Conservation (phyloP, 176 grass and related monocot genomes). For the Elaeis guineensis region DNA sequence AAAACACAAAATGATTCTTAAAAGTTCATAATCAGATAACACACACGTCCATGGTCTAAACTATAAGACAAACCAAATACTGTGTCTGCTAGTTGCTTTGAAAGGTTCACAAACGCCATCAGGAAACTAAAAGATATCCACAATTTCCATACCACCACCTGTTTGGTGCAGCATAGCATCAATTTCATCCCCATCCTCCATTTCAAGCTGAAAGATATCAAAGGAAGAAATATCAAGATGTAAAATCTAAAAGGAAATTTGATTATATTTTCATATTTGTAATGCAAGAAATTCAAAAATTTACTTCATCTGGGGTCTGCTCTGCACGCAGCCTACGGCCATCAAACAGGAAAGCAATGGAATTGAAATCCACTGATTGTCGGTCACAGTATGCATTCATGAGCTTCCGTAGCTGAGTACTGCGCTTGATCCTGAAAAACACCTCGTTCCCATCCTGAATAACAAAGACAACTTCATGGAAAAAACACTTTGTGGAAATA, state of each 20-base stretch:
- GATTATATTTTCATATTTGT: not conserved
- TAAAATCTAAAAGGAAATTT: not conserved
- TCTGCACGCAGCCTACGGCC: not conserved
- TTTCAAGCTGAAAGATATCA: not conserved
- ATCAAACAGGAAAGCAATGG: conserved; percentile 1
- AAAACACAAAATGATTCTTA: too few relatives aligned
- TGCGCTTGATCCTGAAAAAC: not conserved
- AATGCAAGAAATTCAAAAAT: not conserved
- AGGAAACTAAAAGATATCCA: not conserved
- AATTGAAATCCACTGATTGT: conserved; percentile 1
- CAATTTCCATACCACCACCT: not conserved
- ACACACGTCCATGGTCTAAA: too few relatives aligned
- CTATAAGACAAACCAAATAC: too few relatives aligned
- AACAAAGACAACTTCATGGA: not conserved
- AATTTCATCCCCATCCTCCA: conserved; percentile 6
- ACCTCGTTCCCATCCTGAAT: conserved; percentile 4
- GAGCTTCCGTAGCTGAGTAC: not conserved
- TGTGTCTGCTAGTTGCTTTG: too few relatives aligned
- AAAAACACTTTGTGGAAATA: too few relatives aligned
- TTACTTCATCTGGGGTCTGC: conserved; percentile 1
- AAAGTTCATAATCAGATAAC: too few relatives aligned
- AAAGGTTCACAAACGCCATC: too few relatives aligned
- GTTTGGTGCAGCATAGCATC: conserved; percentile 6
- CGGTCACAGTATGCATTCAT: conserved; percentile 2
- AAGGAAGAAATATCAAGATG: not conserved